Conservation (phyloP, 164 flowering plant genomes). For the Aristolochia fimbriata region DNA sequence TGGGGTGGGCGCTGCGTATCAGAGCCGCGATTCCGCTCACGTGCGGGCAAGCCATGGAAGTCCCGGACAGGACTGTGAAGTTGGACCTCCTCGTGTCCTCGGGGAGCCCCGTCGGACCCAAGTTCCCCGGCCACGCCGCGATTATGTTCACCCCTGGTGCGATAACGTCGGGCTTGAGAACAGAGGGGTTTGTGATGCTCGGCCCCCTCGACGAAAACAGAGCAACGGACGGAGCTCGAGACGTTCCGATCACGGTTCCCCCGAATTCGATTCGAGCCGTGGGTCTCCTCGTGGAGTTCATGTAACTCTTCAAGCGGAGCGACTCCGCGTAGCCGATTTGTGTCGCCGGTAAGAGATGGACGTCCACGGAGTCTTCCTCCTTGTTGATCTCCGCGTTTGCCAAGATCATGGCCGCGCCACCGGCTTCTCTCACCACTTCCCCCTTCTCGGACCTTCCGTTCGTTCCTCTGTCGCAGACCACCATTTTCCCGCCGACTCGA, state of each 20-base stretch:
- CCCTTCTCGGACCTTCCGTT: slow-evolving; percentile 77
- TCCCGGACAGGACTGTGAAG: slow-evolving; percentile 87
- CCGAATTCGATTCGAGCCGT: slow-evolving; percentile 55
- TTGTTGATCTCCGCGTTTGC: slow-evolving; percentile 57
- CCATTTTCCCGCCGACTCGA: slow-evolving; percentile 69
- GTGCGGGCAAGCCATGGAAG: slow-evolving; percentile 98
- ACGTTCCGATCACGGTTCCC: slow-evolving; percentile 59
- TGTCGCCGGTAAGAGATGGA: slow-evolving; percentile 84
- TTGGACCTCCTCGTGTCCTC: slow-evolving; percentile 69
- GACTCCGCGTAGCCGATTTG: slow-evolving; percentile 53
- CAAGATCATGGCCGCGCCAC: slow-evolving; percentile 85
- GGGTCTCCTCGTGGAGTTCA: slow-evolving; percentile 58
- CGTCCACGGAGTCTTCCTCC: slow-evolving; percentile 77
- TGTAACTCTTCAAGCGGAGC: slow-evolving; percentile 42
- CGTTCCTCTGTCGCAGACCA: slow-evolving; percentile 76
- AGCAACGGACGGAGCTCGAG: slow-evolving; percentile 75
- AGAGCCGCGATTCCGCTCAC: slow-evolving; percentile 74
- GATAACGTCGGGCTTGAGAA: slow-evolving; percentile 83
- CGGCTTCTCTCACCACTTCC: slow-evolving; percentile 62
- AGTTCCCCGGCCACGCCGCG: slow-evolving; percentile 93
- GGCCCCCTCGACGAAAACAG: slow-evolving; percentile 90
- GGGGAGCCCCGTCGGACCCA: slow-evolving; percentile 74
- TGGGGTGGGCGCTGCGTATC: slow-evolving; percentile 52
- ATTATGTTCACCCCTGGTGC: slow-evolving; percentile 95
- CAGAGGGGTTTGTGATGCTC: slow-evolving; percentile 53